Evolutionary conservation across 352 stramenopile species (phyloP).

Genomic region (Pythium utonaiense): DNA sequence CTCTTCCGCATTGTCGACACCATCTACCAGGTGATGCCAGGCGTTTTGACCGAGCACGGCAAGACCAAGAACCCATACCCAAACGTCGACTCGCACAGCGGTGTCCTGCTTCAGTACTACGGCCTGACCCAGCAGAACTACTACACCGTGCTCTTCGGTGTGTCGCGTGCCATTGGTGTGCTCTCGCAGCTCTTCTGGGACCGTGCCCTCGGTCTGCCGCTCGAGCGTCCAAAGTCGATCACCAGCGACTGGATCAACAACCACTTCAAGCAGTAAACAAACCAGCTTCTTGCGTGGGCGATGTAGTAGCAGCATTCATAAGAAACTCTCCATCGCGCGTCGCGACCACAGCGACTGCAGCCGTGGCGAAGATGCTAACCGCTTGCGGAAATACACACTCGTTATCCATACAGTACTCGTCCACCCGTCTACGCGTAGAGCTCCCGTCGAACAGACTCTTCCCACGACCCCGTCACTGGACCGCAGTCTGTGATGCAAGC

Average conservation of each 20-base stretch:
- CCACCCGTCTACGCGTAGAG: no score
- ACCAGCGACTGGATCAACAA: constrained; percentile 98
- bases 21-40: constrained; percentile 99
- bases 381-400: constrained; percentile 3
- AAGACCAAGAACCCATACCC: constrained; percentile 99
- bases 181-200: constrained; percentile 99
- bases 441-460: no score
- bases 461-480: no score
- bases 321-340: background rate
- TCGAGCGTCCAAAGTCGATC: constrained; percentile 98
- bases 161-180: constrained; percentile 97
- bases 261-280: constrained; percentile 86
- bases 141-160: constrained; percentile 99
- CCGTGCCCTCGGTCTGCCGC: constrained; percentile 94
- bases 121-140: constrained; percentile 99
- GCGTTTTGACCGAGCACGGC: constrained; percentile 97
- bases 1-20: constrained; percentile 99
- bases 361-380: constrained; percentile 9
- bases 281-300: background rate
- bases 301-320: background rate
- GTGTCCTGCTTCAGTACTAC: constrained; percentile 99
- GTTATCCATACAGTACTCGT: background rate
- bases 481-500: no score
- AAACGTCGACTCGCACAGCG: constrained; percentile 98
- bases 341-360: constrained; percentile 16